Percentiles rank a stretch among this genome's conserved stretches.
phyloP scores from a whole-genome alignment of 2,329 filamentous ascomycete genomes.

The Aspergillus intermedius region DNA sequence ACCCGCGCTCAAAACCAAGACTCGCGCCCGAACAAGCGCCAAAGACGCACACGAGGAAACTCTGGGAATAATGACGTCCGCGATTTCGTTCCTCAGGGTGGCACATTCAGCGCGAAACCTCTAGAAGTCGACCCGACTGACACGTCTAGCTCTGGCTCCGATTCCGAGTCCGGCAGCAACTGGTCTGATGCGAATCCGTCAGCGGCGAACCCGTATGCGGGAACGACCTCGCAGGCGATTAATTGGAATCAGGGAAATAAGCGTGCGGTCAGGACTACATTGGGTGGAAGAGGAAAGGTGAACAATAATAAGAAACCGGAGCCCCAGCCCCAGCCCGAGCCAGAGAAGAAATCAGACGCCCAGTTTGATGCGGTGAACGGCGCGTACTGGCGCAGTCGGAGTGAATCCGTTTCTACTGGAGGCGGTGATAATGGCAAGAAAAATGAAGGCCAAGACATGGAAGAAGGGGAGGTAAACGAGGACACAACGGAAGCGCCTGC shows the following conservation, averaged over 20 bases:
- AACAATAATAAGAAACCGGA: background rate
- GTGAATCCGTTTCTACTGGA: slow-evolving; percentile 23
- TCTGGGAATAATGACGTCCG: slow-evolving; percentile 18
- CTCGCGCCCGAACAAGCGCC: slow-evolving; percentile 13
- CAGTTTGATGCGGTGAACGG: slow-evolving; percentile 32
- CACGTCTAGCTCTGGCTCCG: slow-evolving; percentile 26
- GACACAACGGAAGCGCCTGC: slow-evolving; percentile 6
- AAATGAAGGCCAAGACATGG: slow-evolving; percentile 10
- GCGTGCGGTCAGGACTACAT: slow-evolving; percentile 36
- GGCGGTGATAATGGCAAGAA: slow-evolving; percentile 8
- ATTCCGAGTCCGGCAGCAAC: slow-evolving; percentile 10
- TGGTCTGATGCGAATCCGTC: slow-evolving; percentile 2
- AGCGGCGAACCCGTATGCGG: slow-evolving; percentile 14
- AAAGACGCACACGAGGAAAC: slow-evolving; percentile 20
- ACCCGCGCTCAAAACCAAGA: slow-evolving; percentile 11
- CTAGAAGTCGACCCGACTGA: slow-evolving; percentile 27
- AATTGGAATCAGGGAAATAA: slow-evolving; percentile 43
- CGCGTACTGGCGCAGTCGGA: slow-evolving; percentile 33
- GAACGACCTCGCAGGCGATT: slow-evolving; percentile 23
- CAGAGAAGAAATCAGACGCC: slow-evolving; percentile 11
- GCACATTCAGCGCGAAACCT: slow-evolving; percentile 27
- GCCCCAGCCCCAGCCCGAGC: background rate
- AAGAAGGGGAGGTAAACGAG: slow-evolving; percentile 25
- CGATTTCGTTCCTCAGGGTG: slow-evolving; percentile 34
- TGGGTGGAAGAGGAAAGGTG: slow-evolving; percentile 24